A percentile compares a stretch with the other conserved stretches of the same genome.
Conservation (phyloP, 441 rosid species). For the Mallotus repandus region DNA sequence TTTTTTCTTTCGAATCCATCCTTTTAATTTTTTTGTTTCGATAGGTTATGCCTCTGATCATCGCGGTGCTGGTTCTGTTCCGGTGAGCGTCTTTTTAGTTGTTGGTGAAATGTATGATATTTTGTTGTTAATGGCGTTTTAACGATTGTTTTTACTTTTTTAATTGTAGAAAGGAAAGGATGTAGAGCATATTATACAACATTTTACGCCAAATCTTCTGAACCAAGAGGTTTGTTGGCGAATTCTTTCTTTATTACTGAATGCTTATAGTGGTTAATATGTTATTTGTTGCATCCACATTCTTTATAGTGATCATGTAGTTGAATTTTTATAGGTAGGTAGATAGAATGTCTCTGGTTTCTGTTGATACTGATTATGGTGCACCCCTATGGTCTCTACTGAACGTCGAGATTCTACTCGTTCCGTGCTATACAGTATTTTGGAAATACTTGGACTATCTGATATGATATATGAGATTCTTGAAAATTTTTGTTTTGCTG, state of each 20-base stretch:
- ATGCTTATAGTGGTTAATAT: no score
- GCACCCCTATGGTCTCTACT: not conserved
- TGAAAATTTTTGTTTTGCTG: not conserved
- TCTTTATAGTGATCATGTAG: not conserved
- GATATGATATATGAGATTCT: not conserved
- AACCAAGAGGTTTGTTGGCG: constrained; percentile 42
- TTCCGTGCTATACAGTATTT: not conserved
- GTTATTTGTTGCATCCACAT: no score
- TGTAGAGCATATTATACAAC: constrained; percentile 41
- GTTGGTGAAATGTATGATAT: not conserved
- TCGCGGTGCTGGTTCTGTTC: constrained; percentile 23
- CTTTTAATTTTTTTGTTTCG: not conserved
- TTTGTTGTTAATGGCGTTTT: not conserved
- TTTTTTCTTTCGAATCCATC: not conserved
- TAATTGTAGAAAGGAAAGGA: constrained; percentile 44
- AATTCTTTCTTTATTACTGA: constrained; percentile 10
- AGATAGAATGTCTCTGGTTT: no score
- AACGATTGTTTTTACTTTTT: constrained; percentile 1
- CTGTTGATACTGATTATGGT: no score
- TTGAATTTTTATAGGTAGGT: not conserved
- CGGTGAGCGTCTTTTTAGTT: constrained; percentile 43
- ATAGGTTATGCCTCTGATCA: constrained; percentile 52
- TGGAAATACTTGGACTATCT: not conserved
- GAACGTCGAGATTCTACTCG: not conserved
- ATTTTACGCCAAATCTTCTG: constrained; percentile 49